These are phyloP conservation scores for Podospora bellae-mahoneyi DNA, from an alignment of 495 filamentous ascomycete species.

Conservation along the genomic window DNA sequence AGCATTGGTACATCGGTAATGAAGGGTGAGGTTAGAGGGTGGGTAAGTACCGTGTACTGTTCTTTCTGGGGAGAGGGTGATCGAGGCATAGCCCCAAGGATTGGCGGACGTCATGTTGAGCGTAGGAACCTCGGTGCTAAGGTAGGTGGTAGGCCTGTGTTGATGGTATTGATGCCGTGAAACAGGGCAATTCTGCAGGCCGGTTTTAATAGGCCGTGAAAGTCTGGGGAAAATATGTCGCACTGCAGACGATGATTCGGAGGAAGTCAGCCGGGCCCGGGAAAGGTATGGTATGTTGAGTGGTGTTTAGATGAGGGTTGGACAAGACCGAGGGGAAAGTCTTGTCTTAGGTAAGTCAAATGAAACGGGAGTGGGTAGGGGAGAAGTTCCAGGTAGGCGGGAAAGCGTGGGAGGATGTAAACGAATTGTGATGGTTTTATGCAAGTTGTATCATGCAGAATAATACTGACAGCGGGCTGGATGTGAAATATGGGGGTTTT, in stretches of 20 bases:
- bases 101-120: not conserved
- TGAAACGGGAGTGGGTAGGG: not conserved
- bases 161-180: not conserved
- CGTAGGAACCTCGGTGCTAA: not conserved
- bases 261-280: conserved; percentile 2
- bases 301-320: not conserved
- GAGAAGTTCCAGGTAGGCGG: not conserved
- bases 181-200: not conserved
- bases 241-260: not conserved
- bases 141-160: not conserved
- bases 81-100: not conserved
- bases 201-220: not conserved
- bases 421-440: not conserved
- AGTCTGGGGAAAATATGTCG: not conserved
- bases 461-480: not conserved
- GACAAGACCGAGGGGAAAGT: not conserved
- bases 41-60: not conserved
- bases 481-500: not conserved
- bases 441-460: not conserved
- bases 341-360: not conserved
- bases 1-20: not conserved
- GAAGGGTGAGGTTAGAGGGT: not conserved
- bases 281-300: not conserved
- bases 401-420: not conserved
- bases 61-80: not conserved